Conservation (phyloP, 148 eudicot species). For the Polygonum maritimum region DNA sequence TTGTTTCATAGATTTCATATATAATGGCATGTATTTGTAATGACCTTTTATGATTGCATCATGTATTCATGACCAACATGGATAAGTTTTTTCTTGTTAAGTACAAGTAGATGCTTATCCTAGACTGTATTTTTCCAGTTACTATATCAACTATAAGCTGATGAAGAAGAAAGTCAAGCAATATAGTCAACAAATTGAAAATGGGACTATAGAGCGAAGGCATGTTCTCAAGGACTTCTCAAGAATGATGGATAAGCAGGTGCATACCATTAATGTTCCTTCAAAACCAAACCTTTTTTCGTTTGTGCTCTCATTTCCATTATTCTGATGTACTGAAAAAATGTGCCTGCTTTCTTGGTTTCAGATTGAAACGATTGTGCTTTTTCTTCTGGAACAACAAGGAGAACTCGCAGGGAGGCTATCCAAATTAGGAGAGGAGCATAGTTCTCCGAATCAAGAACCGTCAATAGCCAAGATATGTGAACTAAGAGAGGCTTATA, state of each 20-base stretch:
- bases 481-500: slow-evolving; percentile 31
- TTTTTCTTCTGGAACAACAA: slow-evolving; percentile 75
- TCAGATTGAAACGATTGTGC: slow-evolving; percentile 70
- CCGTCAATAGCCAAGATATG: slow-evolving; percentile 15
- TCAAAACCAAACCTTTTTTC: background rate
- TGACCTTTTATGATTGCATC: background rate
- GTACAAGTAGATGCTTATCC: background rate
- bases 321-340: background rate
- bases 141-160: slow-evolving; percentile 44
- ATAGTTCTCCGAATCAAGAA: slow-evolving; percentile 21
- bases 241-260: slow-evolving; percentile 45
- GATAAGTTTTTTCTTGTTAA: background rate
- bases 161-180: slow-evolving; percentile 50
- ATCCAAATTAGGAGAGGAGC: slow-evolving; percentile 44
- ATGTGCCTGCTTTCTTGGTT: background rate
- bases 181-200: slow-evolving; percentile 28
- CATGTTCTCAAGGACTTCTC: slow-evolving; percentile 56
- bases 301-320: background rate
- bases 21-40: background rate
- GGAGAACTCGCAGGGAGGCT: slow-evolving; percentile 66
- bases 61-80: background rate
- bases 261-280: background rate
- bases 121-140: slow-evolving; percentile 15
- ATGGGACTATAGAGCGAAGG: slow-evolving; percentile 25
- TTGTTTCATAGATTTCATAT: background rate